A percentile compares a stretch with the other conserved stretches of the same genome.
Conservation (phyloP, 2,329 filamentous ascomycete species). For the Aspergillus arachidicola region DNA sequence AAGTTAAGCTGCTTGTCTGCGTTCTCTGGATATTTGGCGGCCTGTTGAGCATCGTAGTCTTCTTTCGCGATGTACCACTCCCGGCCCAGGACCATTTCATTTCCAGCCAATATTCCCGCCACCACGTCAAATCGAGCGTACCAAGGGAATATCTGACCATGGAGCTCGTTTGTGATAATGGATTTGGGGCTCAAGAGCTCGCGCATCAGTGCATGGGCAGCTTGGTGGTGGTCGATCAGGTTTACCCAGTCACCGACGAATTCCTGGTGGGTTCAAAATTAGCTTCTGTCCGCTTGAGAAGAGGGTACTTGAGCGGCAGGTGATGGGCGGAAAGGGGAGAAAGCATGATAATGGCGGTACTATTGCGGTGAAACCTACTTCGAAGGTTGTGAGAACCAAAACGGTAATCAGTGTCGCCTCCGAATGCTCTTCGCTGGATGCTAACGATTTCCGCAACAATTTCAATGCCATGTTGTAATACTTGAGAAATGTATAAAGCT, state of each 20-base stretch:
- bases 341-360: too few species aligned
- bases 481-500: conserved; percentile 77
- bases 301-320: background rate
- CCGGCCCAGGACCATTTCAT: conserved; percentile 70
- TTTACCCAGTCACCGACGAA: conserved; percentile 96
- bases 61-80: conserved; percentile 75
- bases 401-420: conserved; percentile 82
- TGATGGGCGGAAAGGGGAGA: background rate
- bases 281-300: conserved; percentile 3
- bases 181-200: conserved; percentile 77
- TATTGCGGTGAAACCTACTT: conserved; percentile 59
- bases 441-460: conserved; percentile 71
- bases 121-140: conserved; percentile 87
- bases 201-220: conserved; percentile 78
- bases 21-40: conserved; percentile 61
- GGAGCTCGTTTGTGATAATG: conserved; percentile 69
- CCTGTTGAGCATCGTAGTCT: conserved; percentile 64
- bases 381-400: conserved; percentile 87
- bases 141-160: conserved; percentile 80
- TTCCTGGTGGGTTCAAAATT: conserved; percentile 64
- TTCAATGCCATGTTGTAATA: conserved; percentile 91
- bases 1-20: conserved; percentile 69
- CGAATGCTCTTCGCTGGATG: conserved; percentile 69
- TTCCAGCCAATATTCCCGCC: conserved; percentile 78
- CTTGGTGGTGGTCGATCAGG: conserved; percentile 87